phyloP scores from a whole-genome alignment of 192 early-diverging fungal genomes.

The Coemansia aciculifera region DNA sequence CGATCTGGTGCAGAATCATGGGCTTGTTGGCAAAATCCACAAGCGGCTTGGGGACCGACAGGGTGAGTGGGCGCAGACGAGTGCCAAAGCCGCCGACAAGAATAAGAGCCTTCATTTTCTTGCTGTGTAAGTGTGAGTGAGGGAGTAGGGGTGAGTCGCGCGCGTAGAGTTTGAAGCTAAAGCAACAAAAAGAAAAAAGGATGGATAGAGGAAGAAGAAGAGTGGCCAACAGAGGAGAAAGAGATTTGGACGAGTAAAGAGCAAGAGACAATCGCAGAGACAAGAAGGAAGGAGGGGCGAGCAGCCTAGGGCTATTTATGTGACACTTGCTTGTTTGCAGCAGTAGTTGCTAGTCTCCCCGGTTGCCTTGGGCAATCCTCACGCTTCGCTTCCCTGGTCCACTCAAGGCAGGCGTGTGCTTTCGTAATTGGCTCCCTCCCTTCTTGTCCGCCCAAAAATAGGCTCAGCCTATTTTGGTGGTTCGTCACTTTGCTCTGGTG shows the following conservation, averaged over 20 bases:
- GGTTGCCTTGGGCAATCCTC: not conserved
- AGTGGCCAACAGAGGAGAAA: constrained; percentile 11
- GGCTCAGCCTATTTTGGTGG: not conserved
- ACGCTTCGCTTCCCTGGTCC: not conserved
- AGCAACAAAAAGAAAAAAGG: not conserved
- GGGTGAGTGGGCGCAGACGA: constrained; percentile 93
- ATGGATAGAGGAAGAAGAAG: not conserved
- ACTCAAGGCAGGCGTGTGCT: constrained; percentile 16
- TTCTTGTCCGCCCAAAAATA: not conserved
- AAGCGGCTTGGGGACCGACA: constrained; percentile 96
- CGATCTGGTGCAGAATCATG: constrained; percentile 99
- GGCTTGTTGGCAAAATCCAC: constrained; percentile 99
- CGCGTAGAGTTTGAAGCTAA: constrained; percentile 1
- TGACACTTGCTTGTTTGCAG: not conserved
- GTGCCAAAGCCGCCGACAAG: constrained; percentile 95
- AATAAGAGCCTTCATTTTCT: constrained; percentile 79
- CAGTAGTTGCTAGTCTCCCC: not conserved
- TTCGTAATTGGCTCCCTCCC: constrained; percentile 7
- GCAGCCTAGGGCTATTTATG: not conserved
- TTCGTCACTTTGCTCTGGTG: not conserved
- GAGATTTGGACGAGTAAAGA: not conserved
- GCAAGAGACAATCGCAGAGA: constrained; percentile 1
- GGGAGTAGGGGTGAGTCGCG: not conserved
- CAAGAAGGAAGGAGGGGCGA: not conserved
- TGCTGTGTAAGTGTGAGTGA: constrained; percentile 15